Evolutionary conservation across 768 basidiomycete species (phyloP).

Genomic region (Boletales sp.): DNA sequence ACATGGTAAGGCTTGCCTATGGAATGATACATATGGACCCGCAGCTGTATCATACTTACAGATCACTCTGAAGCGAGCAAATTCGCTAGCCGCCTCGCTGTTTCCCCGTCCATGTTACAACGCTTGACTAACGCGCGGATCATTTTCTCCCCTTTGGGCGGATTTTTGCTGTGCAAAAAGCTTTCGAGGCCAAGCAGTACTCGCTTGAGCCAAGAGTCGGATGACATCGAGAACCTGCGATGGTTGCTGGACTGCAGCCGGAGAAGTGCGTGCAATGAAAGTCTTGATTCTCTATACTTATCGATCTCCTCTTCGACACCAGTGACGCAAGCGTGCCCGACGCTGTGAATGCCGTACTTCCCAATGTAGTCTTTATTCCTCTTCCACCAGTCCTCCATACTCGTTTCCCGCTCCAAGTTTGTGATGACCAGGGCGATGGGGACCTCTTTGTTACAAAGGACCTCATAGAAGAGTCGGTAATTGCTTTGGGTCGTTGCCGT

Average conservation of each 20-base stretch:
- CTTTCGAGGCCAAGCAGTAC: conserved; percentile 18
- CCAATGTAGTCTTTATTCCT: conserved; percentile 25
- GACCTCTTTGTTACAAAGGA: conserved; percentile 37
- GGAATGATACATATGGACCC: too few species aligned
- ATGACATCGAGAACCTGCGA: conserved; percentile 21
- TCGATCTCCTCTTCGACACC: conserved; percentile 29
- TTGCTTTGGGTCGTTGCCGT: conserved; percentile 32
- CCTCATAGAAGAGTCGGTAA: conserved; percentile 37
- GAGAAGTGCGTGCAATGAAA: conserved; percentile 20
- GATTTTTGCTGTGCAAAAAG: conserved; percentile 18
- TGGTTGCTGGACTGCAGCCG: conserved; percentile 7
- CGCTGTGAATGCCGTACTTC: conserved; percentile 24
- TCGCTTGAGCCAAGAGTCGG: conserved; percentile 24
- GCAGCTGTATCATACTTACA: background rate
- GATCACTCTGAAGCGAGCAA: conserved; percentile 2
- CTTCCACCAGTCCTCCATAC: conserved; percentile 37
- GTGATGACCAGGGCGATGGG: conserved; percentile 41
- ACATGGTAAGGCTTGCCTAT: too few species aligned
- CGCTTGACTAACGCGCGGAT: conserved; percentile 22
- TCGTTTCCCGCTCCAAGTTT: conserved; percentile 34
- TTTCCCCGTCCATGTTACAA: conserved; percentile 27
- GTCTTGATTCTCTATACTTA: conserved; percentile 35
- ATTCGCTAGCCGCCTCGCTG: conserved; percentile 18
- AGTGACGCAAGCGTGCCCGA: conserved; percentile 41
- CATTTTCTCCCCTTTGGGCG: conserved; percentile 25